Evolutionary conservation across 352 stramenopile genomes (phyloP), one percentile per base, ranked within the genome.

Genomic region (Peronospora destructor): DNA sequence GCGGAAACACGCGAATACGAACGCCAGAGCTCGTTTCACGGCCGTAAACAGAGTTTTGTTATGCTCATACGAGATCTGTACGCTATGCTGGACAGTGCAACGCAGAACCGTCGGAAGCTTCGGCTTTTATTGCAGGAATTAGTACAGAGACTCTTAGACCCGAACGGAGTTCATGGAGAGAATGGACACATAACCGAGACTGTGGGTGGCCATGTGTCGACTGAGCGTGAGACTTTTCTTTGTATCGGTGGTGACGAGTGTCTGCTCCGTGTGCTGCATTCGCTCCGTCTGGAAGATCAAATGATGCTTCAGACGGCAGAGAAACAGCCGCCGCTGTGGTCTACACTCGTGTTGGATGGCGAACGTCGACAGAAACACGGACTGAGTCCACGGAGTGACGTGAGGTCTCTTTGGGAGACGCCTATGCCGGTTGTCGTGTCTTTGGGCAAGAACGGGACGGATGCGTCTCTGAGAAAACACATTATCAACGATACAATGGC

Each of bases 401-500:
- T 83, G 30, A 68, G 77, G 6, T 39, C 64, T n/a, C 61, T 87
- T 10, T 88, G 75, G 76, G 68, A 74, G 34, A 63, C 54, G 29
- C 74, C 72, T 0, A 26, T 71, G 33, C 60, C 73, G 19, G 51
- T 76, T 5, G 44, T 51, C 7, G 36, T 73, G 16, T 54, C 61
- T 2, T 37, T 47, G 14, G 34, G 40, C 13, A 85, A 84, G 64
- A 71, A 54, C 21, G 63, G 69, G 12, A 64, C 61, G 4, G 73
- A 86, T 45, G 61, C 65, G 29, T 61, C 61, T n/a, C 55, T 77
- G 37, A 54, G 71, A 19, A 78, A 78, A 49, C 63, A 68, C 41
- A 73, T 79, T 34, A 51, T 88, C 30, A 85, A 89, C 47, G 74
- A 87, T 57, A 73, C 73, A n/a, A 84, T 89, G 78, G 72, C 64